Conservation (phyloP, 352 stramenopile species). For the Phytophthora brassicae region DNA sequence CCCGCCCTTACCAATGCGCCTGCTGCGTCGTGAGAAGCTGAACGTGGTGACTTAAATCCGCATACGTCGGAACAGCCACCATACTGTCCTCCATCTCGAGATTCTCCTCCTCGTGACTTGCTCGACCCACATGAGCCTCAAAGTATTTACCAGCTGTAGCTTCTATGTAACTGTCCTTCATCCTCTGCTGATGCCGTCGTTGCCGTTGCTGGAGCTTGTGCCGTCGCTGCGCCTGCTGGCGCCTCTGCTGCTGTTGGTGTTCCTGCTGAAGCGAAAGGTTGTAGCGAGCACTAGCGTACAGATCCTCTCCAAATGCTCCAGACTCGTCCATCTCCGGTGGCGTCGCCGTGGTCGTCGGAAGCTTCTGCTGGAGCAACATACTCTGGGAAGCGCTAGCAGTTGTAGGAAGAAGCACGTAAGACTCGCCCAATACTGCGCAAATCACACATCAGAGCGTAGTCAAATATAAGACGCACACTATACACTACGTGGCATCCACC, state of each 20-base stretch:
- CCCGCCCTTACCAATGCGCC: slow-evolving; percentile 67
- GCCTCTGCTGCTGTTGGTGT: slow-evolving; percentile 35
- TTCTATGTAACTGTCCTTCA: slow-evolving; percentile 32
- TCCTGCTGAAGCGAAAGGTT: slow-evolving; percentile 50
- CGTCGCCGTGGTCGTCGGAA: slow-evolving; percentile 15
- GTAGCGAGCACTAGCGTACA: slow-evolving; percentile 46
- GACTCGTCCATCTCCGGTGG: slow-evolving; percentile 35
- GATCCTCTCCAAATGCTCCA: slow-evolving; percentile 34
- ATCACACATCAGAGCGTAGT: slow-evolving; percentile 7
- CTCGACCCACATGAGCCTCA: slow-evolving; percentile 22
- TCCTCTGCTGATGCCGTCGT: slow-evolving; percentile 27
- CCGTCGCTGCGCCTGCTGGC: slow-evolving; percentile 25
- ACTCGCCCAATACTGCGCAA: slow-evolving; percentile 56
- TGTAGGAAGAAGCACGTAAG: slow-evolving; percentile 71
- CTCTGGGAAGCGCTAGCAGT: slow-evolving; percentile 56
- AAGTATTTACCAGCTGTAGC: slow-evolving; percentile 15
- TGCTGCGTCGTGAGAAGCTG: slow-evolving; percentile 70
- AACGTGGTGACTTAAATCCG: slow-evolving; percentile 74
- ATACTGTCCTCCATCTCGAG: slow-evolving; percentile 55
- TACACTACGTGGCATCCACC: neutral
- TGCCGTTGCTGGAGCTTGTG: slow-evolving; percentile 29
- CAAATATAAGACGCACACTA: neutral
- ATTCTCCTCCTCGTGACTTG: slow-evolving; percentile 24
- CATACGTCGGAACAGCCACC: slow-evolving; percentile 63
- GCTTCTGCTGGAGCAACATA: slow-evolving; percentile 52